These are phyloP conservation scores for Colletotrichum tanaceti DNA, from an alignment of 2,329 filamentous ascomycete species.

Conservation along the genomic window DNA sequence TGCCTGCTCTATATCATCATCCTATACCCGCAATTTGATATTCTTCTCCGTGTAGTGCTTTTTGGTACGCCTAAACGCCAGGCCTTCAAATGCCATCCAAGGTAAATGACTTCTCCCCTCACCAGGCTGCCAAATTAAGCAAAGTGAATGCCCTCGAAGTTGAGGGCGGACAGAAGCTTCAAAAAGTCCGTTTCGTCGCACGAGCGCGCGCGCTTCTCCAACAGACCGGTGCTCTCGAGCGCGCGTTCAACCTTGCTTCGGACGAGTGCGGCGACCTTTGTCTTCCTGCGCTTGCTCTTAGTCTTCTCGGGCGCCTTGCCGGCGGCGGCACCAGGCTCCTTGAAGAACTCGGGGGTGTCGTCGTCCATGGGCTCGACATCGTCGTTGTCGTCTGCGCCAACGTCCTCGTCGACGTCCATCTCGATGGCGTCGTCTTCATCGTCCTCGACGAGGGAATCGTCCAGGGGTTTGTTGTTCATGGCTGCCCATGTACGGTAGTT, in stretches of 20 bases:
- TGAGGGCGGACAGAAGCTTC: conserved; percentile 82
- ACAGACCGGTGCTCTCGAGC: conserved; percentile 82
- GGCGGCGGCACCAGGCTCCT: conserved; percentile 65
- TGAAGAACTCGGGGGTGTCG: conserved; percentile 86
- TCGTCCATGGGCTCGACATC: conserved; percentile 71
- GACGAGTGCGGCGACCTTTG: conserved; percentile 84
- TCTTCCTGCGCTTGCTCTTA: conserved; percentile 79
- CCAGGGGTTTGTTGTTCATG: conserved; percentile 82
- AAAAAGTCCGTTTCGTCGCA: conserved; percentile 95
- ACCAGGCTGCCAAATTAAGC: conserved; percentile 59
- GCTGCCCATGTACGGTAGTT: conserved; percentile 95
- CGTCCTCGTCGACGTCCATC: conserved; percentile 56
- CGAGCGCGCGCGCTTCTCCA: conserved; percentile 83
- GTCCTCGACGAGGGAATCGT: conserved; percentile 68
- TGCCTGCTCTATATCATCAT: conserved; percentile 6
- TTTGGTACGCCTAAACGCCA: conserved; percentile 40
- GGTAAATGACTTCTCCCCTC: background rate
- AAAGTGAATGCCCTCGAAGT: conserved; percentile 94
- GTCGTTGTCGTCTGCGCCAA: conserved; percentile 56
- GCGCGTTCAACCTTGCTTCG: conserved; percentile 88
- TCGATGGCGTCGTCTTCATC: conserved; percentile 56
- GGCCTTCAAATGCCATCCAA: conserved; percentile 23
- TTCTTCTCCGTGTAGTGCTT: conserved; percentile 18
- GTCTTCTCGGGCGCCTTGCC: conserved; percentile 61
- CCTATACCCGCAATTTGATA: conserved; percentile 21